phyloP scores from a whole-genome alignment of 768 basidiomycete genomes.

The Agaricus blazei region DNA sequence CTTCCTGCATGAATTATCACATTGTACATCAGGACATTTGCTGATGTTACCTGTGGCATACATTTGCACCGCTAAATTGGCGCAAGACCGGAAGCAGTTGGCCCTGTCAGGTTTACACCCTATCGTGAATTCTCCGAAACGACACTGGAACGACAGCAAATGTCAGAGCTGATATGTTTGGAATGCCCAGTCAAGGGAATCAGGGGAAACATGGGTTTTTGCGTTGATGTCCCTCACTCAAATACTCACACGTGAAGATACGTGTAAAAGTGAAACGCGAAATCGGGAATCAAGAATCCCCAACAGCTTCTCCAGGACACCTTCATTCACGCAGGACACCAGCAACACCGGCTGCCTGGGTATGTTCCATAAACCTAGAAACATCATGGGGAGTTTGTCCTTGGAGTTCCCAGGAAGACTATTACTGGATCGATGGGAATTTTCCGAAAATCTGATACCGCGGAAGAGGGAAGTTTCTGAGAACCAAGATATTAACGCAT shows the following conservation, averaged over 20 bases:
- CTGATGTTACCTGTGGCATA: background rate
- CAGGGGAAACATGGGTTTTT: background rate
- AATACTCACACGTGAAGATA: background rate
- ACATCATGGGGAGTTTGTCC: background rate
- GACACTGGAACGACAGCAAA: background rate
- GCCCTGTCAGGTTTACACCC: background rate
- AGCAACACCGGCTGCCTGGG: background rate
- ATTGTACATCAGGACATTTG: background rate
- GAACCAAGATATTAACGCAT: background rate
- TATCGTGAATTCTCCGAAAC: background rate
- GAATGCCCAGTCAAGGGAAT: background rate
- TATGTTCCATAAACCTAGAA: background rate
- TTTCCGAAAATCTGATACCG: background rate
- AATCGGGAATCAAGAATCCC: constrained; percentile 4
- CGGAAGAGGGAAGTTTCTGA: too few relatives aligned
- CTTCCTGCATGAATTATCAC: background rate
- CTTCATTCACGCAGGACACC: background rate
- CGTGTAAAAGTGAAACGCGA: constrained; percentile 1
- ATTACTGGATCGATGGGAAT: background rate
- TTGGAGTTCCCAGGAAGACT: background rate
- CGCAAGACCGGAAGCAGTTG: background rate
- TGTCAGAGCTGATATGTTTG: background rate
- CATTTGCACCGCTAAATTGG: background rate
- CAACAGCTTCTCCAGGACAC: background rate
- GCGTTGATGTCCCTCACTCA: background rate